Base-by-base conservation (phyloP, 2,329 filamentous ascomycete species). In the Cladosporium halotolerans region DNA sequence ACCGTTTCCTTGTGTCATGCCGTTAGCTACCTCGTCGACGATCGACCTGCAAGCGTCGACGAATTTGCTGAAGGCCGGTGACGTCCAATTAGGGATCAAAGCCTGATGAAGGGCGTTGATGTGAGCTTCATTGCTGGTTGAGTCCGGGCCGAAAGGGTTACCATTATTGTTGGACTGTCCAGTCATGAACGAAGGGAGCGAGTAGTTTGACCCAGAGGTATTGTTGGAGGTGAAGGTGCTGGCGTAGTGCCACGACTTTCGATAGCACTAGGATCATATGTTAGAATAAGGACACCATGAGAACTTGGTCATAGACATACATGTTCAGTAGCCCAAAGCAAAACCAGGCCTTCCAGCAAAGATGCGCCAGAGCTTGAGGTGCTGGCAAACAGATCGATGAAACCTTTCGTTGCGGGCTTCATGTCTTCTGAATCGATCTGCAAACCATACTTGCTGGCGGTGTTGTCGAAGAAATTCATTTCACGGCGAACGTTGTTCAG, bases 301-400 rank as follows among this genome's bases (percentile, higher is more conserved):
- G 23, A 7, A 39, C 31, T 11, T 16, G n/a, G 28, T n/a, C 34
- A 14, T 14, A 13, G 18, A 65, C 72, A 43, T 69, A 75, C 74
- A 58, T 77, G 81, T 70, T 92, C 87, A 1, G 84, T 89, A n/a
- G 82, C 83, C 83, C 85, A 91, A 19, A 90, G 78, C n/a, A 88
- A 77, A 2, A 88, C 78, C 57, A 88, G 74, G 5, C 83, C 85
- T 65, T 89, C 85, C 2, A 90, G 70, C 63, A 88, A 65, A 1
- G 70, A 76, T 2, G 73, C 72, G 7, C 72, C 74, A 0, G 76
- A 70, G 47, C 75, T 75, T 10, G 79, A 74, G 3, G 76, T 76
- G n/a, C 74, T 77, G 53, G 82, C 78, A 4, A 88, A 78, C 16
- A 82, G 68, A 63, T 82, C 79, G n/a, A 80, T 70, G 59, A 81